Percentiles rank a stretch among this genome's conserved stretches.
Evolutionary conservation across 2,329 filamentous ascomycete species (phyloP).

Genomic region (Grosmannia serpens): DNA sequence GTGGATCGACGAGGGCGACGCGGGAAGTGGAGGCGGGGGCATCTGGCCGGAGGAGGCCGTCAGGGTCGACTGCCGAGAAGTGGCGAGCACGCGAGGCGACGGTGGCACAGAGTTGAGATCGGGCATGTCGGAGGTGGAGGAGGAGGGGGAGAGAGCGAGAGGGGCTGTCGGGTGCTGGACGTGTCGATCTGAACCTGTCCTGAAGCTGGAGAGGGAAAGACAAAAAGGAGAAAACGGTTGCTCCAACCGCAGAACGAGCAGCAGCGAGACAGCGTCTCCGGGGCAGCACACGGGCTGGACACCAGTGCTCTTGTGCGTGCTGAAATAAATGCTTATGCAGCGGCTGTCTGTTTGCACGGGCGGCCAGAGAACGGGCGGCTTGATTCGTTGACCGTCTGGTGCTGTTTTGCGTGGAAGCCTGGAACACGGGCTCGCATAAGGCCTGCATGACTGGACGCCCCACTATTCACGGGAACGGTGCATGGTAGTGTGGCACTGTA

Average conservation of each 20-base stretch:
- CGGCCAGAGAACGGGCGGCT: background rate
- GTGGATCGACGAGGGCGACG: slow-evolving; percentile 36
- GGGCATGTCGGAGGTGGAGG: slow-evolving; percentile 26
- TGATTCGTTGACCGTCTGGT: background rate
- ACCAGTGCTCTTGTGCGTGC: background rate
- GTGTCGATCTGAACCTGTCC: no score
- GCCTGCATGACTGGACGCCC: background rate
- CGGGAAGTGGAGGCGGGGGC: slow-evolving; percentile 25
- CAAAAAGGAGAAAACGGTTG: background rate
- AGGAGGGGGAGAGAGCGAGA: background rate
- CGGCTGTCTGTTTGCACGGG: background rate
- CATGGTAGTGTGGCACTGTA: background rate
- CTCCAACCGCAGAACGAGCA: background rate
- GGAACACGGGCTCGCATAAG: background rate
- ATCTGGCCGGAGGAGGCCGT: slow-evolving; percentile 19
- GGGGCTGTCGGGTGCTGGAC: background rate
- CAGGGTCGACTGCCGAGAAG: slow-evolving; percentile 26
- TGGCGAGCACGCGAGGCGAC: slow-evolving; percentile 32
- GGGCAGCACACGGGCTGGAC: background rate
- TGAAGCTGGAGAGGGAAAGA: background rate
- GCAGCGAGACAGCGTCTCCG: background rate
- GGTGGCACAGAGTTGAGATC: slow-evolving; percentile 45
- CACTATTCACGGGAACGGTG: background rate
- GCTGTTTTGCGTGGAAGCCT: background rate
- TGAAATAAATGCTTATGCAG: background rate